Base-by-base conservation (phyloP, 805 yeast genomes). In the Tanozyma kutaoensis region DNA sequence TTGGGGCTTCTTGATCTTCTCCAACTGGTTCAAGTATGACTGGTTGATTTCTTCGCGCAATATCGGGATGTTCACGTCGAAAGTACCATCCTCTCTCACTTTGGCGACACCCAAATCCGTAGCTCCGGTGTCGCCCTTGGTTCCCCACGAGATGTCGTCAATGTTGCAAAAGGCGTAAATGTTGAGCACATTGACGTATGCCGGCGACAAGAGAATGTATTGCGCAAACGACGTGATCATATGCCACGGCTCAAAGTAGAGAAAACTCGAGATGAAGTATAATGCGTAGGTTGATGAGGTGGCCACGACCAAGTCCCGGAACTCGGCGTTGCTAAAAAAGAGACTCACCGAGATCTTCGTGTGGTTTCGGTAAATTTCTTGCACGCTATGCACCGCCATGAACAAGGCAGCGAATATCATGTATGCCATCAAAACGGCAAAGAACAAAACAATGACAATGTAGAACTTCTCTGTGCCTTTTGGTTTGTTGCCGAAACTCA, bases 101-200 rank as follows among this genome's bases (percentile, higher is more conserved):
- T 22, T n/a, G 24, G 24, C 24, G 15, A 5, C 14, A n/a, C 24
- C 24, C 15, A 22, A 13, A 14, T 5, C 14, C 7, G 14, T 5
- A 5, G 24, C 24, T 5, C 14, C 24, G 14, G 14, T n/a, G 10
- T 22, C 24, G 14, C 24, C 24, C 46, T 74, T 73, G n/a, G 80
- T 73, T 32, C 80, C 80, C 80, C 80, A 73, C 2, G 80, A 73
- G 25, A 73, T 68, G 49, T 73, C 80, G 43, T 73, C 79, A 55
- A 74, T 70, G 48, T 73, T 73, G 55, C 78, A 73, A 45, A 74
- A 73, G 1, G 80, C 77, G 46, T 71, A 73, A 26, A 73, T 75
- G 43, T 70, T 72, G 41, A 74, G 52, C 22, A 74, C 69, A 35
- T 66, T 66, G 34, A 64, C 55, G 42, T 65, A 66, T n/a, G 67